Base-by-base conservation (phyloP, 352 stramenopile genomes). In the Globisporangium sylvaticum region DNA sequence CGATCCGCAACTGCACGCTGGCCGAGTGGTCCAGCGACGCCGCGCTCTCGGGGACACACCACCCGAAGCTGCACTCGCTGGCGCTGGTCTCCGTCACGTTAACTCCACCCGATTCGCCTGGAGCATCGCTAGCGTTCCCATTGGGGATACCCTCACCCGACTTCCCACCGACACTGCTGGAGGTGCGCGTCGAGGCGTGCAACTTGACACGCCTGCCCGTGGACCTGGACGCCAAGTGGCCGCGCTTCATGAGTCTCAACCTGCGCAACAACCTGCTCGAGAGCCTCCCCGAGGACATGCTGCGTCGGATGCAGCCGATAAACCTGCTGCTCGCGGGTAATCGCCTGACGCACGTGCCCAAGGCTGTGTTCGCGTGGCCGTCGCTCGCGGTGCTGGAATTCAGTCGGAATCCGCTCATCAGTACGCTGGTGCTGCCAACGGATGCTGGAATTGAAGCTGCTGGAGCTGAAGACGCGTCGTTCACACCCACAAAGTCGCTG, bases 161-260 rank as follows among this genome's bases (percentile, higher is more conserved):
- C 18, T 63, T 63, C 58, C 58, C 58, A 14, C 20, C 58, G 8
- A 31, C 31, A 3, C 7, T 63, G 1, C n/a, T 53, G 18, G 34
- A 63, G 0, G n/a, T 63, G 15, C 34, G 32, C 9, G 22, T 63
- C 22, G 32, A 53, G 18, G n/a, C 58, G 25, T 63, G 34, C 39
- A 53, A 53, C 25, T 10, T 54, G 15, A 53, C 58, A 14, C n/a
- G 39, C 32, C 12, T 63, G 14, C 58, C 58, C 58, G 32, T 53
- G 58, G 34, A 63, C 7, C 39, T 63, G 58, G 58, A 63, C 34
- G 37, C 10, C 12, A 53, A 37, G 58, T 63, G 58, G 32, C 58
- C 32, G 39, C 32, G 39, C 10, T 32, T n/a, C 39, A 48, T 48
- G 32, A 37, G 25, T 18, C 25, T 63, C 34, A 63, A 53, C 8